Evolutionary conservation across 1,139 yeast genomes (phyloP), one percentile per base, ranked within the genome.

Genomic region (Petasospora rhodanensis): DNA sequence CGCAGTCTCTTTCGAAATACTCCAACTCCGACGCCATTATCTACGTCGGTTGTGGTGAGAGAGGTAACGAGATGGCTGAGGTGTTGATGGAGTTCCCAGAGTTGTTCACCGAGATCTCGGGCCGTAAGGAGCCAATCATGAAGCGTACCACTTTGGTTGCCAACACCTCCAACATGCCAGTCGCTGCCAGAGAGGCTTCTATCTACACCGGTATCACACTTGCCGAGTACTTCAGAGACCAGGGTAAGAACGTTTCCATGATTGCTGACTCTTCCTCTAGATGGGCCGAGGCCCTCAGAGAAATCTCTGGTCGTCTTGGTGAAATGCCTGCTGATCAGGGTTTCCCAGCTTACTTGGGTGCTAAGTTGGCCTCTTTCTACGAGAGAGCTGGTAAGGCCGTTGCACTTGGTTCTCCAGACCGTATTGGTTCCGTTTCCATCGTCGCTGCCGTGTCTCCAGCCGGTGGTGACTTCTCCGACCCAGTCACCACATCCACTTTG

Each of bases 291-390:
- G 99, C 99, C 41, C 76, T 91, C 61, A 87, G 99, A 80, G 99
- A 91, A 75, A 81, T 91, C 62, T 89, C 97, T 35, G 99, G 99
- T 77, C 94, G 99, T 75, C 73, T 91, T 63, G 98, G 98, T 66
- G 99, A 93, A 72, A 91, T 91, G 99, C 99, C 99, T 60, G 99
- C 99, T 43, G 99, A 91, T 69, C 98, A 93, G 72, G 99, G 99
- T 74, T 91, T 89, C 93, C 99, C 99, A 45, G 99, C 99, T 39
- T 91, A 93, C 62, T 76, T 91, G 62, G 98, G 98, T 68, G 96
- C 99, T 36, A 91, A 91, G 63, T 76, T 91, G 57, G 97, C 99
- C 37, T 91, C 97, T 38, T 91, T 91, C 76, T 91, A 91, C 64
- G 99, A 91, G 70, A 87, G 99, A 73, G 98, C 99, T 29, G 99